Percentiles rank a stretch among this genome's conserved stretches.
Evolutionary conservation across 257 asterid species (phyloP).

Genomic region (Echium plantagineum): DNA sequence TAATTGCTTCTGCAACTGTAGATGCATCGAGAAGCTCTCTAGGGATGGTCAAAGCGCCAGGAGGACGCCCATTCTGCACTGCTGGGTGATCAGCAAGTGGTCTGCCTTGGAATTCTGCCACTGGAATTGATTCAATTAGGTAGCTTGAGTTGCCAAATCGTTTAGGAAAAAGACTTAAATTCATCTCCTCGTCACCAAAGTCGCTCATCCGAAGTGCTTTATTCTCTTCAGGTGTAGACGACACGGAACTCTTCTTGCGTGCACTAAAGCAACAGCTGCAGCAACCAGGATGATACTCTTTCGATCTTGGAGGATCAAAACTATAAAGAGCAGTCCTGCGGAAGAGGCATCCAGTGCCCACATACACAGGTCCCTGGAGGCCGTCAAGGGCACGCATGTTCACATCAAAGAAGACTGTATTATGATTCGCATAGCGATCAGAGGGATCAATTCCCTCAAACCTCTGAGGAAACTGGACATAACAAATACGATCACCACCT

Average conservation of each 20-base stretch:
- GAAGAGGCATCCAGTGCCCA: conserved; percentile 4
- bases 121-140: conserved; percentile 12
- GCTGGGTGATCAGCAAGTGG: conserved; percentile 14
- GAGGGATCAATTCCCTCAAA: conserved; percentile 15
- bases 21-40: conserved; percentile 13
- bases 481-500: conserved; percentile 12
- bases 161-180: conserved; percentile 7
- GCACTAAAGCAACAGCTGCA: conserved; percentile 4
- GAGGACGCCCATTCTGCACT: conserved; percentile 13
- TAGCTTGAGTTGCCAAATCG: conserved; percentile 11
- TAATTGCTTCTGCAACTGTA: conserved; percentile 11
- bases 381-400: conserved; percentile 5
- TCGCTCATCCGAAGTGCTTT: conserved; percentile 12
- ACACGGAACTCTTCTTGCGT: conserved; percentile 1
- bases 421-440: conserved; percentile 16
- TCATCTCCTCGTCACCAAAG: conserved; percentile 11
- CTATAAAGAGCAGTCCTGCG: conserved; percentile 1
- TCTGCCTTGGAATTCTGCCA: conserved; percentile 14
- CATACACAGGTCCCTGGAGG: conserved; percentile 4
- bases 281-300: conserved; percentile 6
- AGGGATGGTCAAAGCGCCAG: conserved; percentile 13
- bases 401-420: conserved; percentile 14
- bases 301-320: background rate
- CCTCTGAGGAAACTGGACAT: conserved; percentile 20
- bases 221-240: conserved; percentile 10